Evolutionary conservation across 441 rosid genomes (phyloP), one percentile per base, ranked within the genome.

Genomic region (Erodium texanum): DNA sequence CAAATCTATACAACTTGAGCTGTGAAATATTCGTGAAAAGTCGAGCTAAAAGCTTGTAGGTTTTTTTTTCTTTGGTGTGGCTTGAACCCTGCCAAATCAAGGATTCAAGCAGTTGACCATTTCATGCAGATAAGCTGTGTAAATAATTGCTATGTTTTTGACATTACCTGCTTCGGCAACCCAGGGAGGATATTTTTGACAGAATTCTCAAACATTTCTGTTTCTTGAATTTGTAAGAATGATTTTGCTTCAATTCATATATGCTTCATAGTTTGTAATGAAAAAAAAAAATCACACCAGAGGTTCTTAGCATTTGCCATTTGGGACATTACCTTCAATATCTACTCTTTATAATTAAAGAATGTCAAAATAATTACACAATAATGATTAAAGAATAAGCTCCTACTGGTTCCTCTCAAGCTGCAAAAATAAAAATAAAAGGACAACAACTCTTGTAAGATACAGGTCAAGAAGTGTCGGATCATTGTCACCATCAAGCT

Each of bases 191-290:
- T 68, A 24, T 18, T 12, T 69, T 32, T 24, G 61, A 65, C 8
- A 38, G 45, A 12, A 38, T 34, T 59, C 52, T 48, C 65, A 65
- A 74, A 27, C 8, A 24, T 64, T 63, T 73, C 66, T 68, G 14
- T 65, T 24, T 15, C 68, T 54, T 68, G 41, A 71, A 71, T 65
- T 36, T 58, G 52, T 70, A 24, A 34, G 52, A 56, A 58, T 27
- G 32, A 64, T 63, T 27, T 69, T 71, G 66, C 69, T 24, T 59
- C 56, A 66, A 43, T n/a, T n/a, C 58, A 1, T 4, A 1, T 27
- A 1, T 27, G 29, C 29, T 27, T 27, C 29, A 27, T 27, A 27
- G 29, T 27, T 27, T 27, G 29, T 27, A 27, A 27, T 27, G 29
- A 27, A 27, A 27, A 27, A 1, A 1, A 1, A 1, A 27, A 1